Evolutionary conservation across 2,329 filamentous ascomycete species (phyloP).

Genomic region (Leptographium procerum): DNA sequence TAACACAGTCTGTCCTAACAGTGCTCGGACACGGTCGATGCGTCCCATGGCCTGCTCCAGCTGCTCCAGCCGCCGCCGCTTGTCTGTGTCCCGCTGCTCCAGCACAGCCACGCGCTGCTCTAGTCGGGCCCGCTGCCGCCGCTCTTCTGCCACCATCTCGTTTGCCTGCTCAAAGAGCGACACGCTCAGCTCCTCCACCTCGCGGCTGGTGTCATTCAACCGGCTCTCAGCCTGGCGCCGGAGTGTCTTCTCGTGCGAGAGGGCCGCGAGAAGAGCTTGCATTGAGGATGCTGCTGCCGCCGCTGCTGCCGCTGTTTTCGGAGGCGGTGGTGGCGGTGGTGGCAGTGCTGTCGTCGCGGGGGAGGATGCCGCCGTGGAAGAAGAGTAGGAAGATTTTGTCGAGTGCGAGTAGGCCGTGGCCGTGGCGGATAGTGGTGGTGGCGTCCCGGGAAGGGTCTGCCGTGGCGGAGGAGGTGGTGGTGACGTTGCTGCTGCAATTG

Average conservation of each 20-base stretch:
- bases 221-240: conserved; percentile 59
- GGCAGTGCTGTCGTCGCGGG: conserved; percentile 7
- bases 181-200: conserved; percentile 69
- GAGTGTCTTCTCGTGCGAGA: conserved; percentile 55
- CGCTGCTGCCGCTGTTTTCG: conserved; percentile 1
- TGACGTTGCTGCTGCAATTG: neutral
- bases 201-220: conserved; percentile 53
- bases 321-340: too few relatives aligned
- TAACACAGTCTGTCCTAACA: conserved; percentile 28
- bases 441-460: neutral
- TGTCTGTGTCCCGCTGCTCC: conserved; percentile 59
- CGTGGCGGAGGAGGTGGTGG: neutral
- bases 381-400: conserved; percentile 6
- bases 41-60: conserved; percentile 60
- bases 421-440: neutral
- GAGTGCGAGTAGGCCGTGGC: conserved; percentile 11
- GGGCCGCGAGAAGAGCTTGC: conserved; percentile 48
- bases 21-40: conserved; percentile 56
- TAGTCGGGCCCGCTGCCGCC: conserved; percentile 57
- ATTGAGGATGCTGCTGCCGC: conserved; percentile 15
- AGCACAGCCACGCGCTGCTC: conserved; percentile 59
- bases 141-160: conserved; percentile 73
- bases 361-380: neutral
- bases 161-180: conserved; percentile 74
- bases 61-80: conserved; percentile 54